These are phyloP conservation scores for Aspergillus novoparasiticus DNA, from an alignment of 2,329 filamentous ascomycete genomes.

Conservation along the genomic window DNA sequence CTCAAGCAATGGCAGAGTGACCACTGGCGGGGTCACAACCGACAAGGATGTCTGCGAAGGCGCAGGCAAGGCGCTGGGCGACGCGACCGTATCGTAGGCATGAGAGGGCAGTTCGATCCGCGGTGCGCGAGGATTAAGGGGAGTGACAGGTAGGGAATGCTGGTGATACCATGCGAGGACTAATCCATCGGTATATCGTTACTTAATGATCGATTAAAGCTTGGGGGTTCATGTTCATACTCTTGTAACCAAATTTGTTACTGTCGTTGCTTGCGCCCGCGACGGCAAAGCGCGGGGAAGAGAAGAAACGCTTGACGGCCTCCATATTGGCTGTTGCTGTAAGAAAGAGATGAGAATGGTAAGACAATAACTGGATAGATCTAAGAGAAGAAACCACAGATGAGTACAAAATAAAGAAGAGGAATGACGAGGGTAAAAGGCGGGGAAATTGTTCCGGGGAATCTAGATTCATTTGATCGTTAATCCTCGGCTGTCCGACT, in stretches of 20 bases:
- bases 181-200: constrained; percentile 40
- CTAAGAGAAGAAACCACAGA: not conserved
- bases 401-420: not conserved
- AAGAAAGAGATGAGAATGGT: not conserved
- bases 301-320: constrained; percentile 77
- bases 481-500: not conserved
- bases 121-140: constrained; percentile 75
- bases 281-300: constrained; percentile 77
- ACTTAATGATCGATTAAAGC: not conserved
- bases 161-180: constrained; percentile 88
- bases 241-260: constrained; percentile 84
- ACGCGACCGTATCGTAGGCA: constrained; percentile 65
- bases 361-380: not conserved
- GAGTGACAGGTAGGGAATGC: constrained; percentile 74
- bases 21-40: constrained; percentile 81
- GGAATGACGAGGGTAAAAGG: not conserved
- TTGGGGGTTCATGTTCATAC: constrained; percentile 49
- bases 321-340: constrained; percentile 25
- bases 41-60: constrained; percentile 75
- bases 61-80: constrained; percentile 65
- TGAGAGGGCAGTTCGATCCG: constrained; percentile 64
- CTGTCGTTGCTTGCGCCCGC: constrained; percentile 86
- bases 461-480: not conserved
- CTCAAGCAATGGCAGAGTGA: constrained; percentile 72
- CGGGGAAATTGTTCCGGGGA: not conserved